Base-by-base conservation (phyloP, 2,329 filamentous ascomycete genomes). In the Alternaria hordeiaustralica region DNA sequence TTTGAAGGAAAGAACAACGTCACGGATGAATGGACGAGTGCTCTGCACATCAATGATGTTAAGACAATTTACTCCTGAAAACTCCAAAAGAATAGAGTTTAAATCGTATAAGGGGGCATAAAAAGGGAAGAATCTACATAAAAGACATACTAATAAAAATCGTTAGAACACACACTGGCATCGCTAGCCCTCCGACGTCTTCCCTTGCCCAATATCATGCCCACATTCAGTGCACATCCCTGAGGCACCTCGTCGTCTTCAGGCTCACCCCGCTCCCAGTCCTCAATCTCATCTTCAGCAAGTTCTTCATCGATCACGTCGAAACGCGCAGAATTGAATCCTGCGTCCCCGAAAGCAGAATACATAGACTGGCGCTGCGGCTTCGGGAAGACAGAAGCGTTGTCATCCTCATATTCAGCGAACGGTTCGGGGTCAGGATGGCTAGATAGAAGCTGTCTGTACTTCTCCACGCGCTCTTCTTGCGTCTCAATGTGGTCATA, bases 361-460 rank as follows among this genome's bases (percentile, higher is more conserved):
- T 70, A 70, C 46, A 70, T 64, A 2, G 60, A 66, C 23, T 26
- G 28, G 3, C 44, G 47, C n/a, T 44, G 36, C 9, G 67, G 67
- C 20, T 11, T 15, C 11, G 67, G 67, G 25, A 65, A 44, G 6
- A 33, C n/a, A 12, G 15, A 21, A 43, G 43, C 50, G 43, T 47
- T 49, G 33, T 60, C 36, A 41, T 41, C 41, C 18, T 55, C 50
- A 33, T 56, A 49, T 4, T 50, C 13, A 6, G 45, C 36, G 20
- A 58, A 30, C 7, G 36, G 44, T n/a, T 49, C 44, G 21, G 44
- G n/a, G 21, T 44, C 43, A 8, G 53, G 41, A 12, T 26, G 43
- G 4, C 20, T 6, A 18, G 46, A 28, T 12, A 61, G 28, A n/a
- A 62, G 50, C 15, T 23, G 18, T 4, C 60, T 50, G 11, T 65